Evolutionary conservation across 23 red algal species (phyloP), one percentile per base, ranked within the genome.

Genomic region (Pyropia haitanensis): DNA sequence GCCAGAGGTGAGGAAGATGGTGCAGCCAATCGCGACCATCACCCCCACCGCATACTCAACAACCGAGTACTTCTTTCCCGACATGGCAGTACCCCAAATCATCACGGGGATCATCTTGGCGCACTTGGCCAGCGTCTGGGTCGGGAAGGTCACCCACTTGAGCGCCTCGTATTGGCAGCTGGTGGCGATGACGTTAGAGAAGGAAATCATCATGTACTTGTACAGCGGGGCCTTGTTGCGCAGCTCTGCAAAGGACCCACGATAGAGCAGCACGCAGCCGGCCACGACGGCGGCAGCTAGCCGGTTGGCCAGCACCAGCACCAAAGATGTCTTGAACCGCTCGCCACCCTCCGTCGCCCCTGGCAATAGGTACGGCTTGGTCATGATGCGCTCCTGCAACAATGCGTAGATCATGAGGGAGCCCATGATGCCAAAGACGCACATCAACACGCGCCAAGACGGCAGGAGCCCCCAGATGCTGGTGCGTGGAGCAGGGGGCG

Each of bases 91-190:
- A 20, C 90, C 90, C 90, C 90, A 95, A 51, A 95, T 76, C 65
- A 95, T 72, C 39, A 95, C 90, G 16, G 90, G 90, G 46, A 95
- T 88, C 90, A 95, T 95, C 70, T 95, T 95, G 62, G 75, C 81
- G 71, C 90, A 87, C 72, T 95, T 95, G 52, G 74, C 80, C 26
- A 95, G 64, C 22, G 90, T 95, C 79, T 95, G 90, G 18, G 90
- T 87, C 53, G 90, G 90, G 18, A 95, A 68, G 8, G 90, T 87
- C 49, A 95, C 90, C 81, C 81, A 88, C 71, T 81, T 86, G 59
- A 95, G 75, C 49, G 90, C 90, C 65, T 86, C 81, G 55, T 95
- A 95, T 70, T 95, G 90, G 48, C 80, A 86, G 46, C 71, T 83
- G 56, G 90, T 95, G 24, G 90, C 90, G 50, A 95, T 78, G 54